A percentile compares a stretch with the other conserved stretches of the same genome.
Evolutionary conservation across 768 basidiomycete genomes (phyloP).

Genomic region (Phaeolepiota aurea): DNA sequence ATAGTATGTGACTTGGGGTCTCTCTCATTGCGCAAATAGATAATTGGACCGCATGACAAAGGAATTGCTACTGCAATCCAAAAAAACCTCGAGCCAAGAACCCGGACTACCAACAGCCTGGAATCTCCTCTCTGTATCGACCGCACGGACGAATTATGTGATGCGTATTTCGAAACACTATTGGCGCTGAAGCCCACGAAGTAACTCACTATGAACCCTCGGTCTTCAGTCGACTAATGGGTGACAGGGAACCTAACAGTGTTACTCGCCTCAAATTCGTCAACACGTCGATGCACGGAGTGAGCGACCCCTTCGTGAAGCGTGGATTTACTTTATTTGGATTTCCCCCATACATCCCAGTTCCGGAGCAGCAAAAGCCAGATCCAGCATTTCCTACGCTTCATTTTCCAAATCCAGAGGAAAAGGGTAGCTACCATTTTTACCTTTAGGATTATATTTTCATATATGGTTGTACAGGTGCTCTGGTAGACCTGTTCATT

Average conservation of each 20-base stretch:
- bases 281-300: slow-evolving; percentile 89
- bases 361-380: slow-evolving; percentile 58
- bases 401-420: slow-evolving; percentile 83
- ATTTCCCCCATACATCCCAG: slow-evolving; percentile 51
- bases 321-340: slow-evolving; percentile 52
- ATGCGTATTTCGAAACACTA: slow-evolving; percentile 46
- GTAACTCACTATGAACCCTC: slow-evolving; percentile 10
- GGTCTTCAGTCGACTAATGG: background rate
- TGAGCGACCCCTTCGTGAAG: slow-evolving; percentile 58
- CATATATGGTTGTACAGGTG: slow-evolving; percentile 6
- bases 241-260: slow-evolving; percentile 26
- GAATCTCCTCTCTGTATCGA: slow-evolving; percentile 40
- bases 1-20: no score
- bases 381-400: slow-evolving; percentile 87
- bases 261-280: slow-evolving; percentile 49
- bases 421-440: slow-evolving; percentile 57
- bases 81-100: slow-evolving; percentile 46
- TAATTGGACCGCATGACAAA: slow-evolving; percentile 75
- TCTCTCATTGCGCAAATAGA: no score
- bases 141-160: slow-evolving; percentile 48
- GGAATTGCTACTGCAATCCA: slow-evolving; percentile 66
- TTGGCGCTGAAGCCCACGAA: slow-evolving; percentile 16
- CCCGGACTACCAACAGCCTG: slow-evolving; percentile 30
- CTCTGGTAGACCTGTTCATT: slow-evolving; percentile 11
- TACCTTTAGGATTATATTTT: background rate